A percentile compares a stretch with the other conserved stretches of the same genome.
Evolutionary conservation across 345 rosid species (phyloP).

Genomic region (Hibiscus trionum): DNA sequence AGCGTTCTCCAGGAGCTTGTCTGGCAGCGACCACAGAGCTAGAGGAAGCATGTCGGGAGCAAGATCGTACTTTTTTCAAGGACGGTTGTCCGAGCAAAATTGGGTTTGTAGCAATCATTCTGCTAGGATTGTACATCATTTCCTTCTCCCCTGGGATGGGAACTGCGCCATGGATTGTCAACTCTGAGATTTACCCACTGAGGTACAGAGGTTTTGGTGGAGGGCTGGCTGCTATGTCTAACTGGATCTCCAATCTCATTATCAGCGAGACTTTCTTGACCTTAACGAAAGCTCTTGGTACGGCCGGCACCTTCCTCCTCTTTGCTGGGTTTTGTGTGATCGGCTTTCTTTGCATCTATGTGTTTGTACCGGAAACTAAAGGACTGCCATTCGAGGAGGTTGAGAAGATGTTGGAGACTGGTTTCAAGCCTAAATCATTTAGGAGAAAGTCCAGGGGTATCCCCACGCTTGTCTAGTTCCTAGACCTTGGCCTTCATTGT

Average conservation of each 20-base stretch:
- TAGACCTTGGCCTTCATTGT: background rate
- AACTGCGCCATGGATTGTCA: conserved; percentile 71
- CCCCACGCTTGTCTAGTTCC: background rate
- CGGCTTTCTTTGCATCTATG: conserved; percentile 45
- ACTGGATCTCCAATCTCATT: conserved; percentile 67
- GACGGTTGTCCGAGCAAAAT: conserved; percentile 73
- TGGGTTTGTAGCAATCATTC: conserved; percentile 58
- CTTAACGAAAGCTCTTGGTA: conserved; percentile 46
- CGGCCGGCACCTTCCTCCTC: conserved; percentile 53
- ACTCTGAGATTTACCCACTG: conserved; percentile 85
- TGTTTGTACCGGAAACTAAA: conserved; percentile 76
- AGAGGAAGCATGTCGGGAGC: conserved; percentile 23
- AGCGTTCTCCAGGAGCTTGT: conserved; percentile 72
- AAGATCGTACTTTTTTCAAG: conserved; percentile 38
- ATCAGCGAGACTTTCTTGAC: conserved; percentile 59
- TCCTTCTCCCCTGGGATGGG: conserved; percentile 82
- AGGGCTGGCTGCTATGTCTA: conserved; percentile 65
- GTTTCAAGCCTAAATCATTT: conserved; percentile 42
- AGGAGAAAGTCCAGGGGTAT: conserved; percentile 10
- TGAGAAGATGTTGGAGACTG: conserved; percentile 52
- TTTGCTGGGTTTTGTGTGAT: conserved; percentile 44
- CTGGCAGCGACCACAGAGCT: conserved; percentile 26
- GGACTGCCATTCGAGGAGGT: conserved; percentile 73
- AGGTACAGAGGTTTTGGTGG: conserved; percentile 74
- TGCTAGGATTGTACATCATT: conserved; percentile 65